These are phyloP conservation scores for Yamadazyma diospyri DNA, from an alignment of 1,139 yeast species.

Conservation along the genomic window DNA sequence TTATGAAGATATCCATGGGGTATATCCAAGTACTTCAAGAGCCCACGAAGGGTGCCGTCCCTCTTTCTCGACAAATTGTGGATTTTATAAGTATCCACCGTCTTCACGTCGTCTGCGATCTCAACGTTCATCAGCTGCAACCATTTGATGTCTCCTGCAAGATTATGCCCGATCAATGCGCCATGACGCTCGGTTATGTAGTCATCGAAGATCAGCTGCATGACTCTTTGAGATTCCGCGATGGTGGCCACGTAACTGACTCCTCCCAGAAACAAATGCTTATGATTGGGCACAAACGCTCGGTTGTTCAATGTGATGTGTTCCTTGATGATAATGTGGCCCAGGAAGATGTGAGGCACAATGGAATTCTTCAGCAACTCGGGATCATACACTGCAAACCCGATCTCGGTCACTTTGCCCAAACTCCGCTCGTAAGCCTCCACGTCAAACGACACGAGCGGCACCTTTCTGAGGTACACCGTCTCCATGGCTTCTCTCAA, in stretches of 20 bases:
- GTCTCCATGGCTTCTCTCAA: constrained; percentile 24
- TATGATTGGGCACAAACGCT: constrained; percentile 61
- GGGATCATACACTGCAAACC: constrained; percentile 67
- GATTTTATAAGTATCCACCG: constrained; percentile 54
- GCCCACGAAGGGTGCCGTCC: constrained; percentile 50
- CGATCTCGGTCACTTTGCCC: constrained; percentile 60
- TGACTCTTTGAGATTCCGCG: constrained; percentile 31
- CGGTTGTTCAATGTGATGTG: constrained; percentile 45
- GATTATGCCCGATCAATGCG: constrained; percentile 66
- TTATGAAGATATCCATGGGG: constrained; percentile 73
- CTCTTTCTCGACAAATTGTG: constrained; percentile 40
- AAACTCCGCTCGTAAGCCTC: constrained; percentile 60
- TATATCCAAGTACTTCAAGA: constrained; percentile 49
- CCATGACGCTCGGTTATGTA: constrained; percentile 28
- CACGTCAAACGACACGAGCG: constrained; percentile 58
- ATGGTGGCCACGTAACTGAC: constrained; percentile 42
- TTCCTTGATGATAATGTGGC: constrained; percentile 62
- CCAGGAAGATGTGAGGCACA: constrained; percentile 45
- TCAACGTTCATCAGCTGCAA: constrained; percentile 44
- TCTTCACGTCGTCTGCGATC: constrained; percentile 30
- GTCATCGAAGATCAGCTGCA: constrained; percentile 41
- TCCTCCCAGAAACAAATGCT: constrained; percentile 57
- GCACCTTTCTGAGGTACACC: constrained; percentile 29
- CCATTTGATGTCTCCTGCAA: constrained; percentile 59
- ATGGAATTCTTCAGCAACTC: constrained; percentile 31